These are phyloP conservation scores for Eutrema yunnanense DNA, from an alignment of 345 rosid genomes.

Conservation along the genomic window DNA sequence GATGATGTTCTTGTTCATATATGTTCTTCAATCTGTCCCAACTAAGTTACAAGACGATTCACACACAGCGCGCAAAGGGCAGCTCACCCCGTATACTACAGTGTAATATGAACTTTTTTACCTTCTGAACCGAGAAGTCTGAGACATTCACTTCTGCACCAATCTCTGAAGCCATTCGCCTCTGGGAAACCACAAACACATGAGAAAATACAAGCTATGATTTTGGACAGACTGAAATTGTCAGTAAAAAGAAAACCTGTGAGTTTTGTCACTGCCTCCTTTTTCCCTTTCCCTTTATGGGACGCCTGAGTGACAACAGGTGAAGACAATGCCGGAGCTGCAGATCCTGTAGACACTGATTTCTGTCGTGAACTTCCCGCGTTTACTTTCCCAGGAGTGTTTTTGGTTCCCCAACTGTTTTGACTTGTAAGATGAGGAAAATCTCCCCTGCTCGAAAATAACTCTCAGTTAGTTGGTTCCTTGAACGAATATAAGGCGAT, in stretches of 20 bases:
- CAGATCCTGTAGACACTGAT: slow-evolving; percentile 42
- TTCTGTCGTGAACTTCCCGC: slow-evolving; percentile 61
- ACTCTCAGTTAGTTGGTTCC: neutral
- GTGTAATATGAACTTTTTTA: slow-evolving; percentile 16
- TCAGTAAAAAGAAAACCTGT: slow-evolving; percentile 43
- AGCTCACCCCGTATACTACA: neutral
- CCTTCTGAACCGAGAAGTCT: slow-evolving; percentile 91
- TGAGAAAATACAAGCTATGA: neutral
- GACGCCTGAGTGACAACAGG: slow-evolving; percentile 47
- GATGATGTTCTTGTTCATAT: neutral
- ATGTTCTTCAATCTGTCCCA: neutral
- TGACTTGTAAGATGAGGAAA: slow-evolving; percentile 58
- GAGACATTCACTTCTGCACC: slow-evolving; percentile 84
- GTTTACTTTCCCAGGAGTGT: slow-evolving; percentile 46
- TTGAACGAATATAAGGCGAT: neutral
- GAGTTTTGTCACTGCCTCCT: slow-evolving; percentile 48
- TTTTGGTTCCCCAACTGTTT: slow-evolving; percentile 73
- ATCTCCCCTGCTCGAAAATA: slow-evolving; percentile 45
- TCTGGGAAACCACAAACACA: slow-evolving; percentile 45
- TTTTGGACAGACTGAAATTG: neutral
- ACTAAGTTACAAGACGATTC: neutral
- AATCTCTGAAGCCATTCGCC: slow-evolving; percentile 88
- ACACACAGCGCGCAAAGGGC: neutral
- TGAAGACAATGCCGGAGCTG: slow-evolving; percentile 48
- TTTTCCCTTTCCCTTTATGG: slow-evolving; percentile 62